Conservation (phyloP, 1,284 basidiomycete genomes). For the Cutaneotrichosporon curvatum region DNA sequence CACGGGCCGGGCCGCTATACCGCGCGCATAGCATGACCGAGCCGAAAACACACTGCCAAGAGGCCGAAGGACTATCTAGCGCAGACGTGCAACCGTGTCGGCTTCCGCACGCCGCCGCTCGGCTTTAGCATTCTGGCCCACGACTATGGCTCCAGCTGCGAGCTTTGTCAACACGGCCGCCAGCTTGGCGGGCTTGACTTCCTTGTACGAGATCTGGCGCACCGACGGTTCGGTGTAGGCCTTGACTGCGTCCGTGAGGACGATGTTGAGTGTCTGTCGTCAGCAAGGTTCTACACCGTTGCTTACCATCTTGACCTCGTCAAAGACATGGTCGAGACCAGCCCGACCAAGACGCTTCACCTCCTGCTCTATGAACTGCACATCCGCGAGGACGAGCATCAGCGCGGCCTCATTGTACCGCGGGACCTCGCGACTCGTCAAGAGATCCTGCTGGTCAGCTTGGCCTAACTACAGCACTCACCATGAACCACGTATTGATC, state of each 20-base stretch:
- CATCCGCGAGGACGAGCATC: constrained; percentile 71
- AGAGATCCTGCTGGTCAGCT: constrained; percentile 27
- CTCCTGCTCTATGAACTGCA: constrained; percentile 76
- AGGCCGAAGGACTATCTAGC: neutral
- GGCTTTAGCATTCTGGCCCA: constrained; percentile 49
- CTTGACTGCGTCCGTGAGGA: constrained; percentile 64
- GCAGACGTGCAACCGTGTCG: constrained; percentile 49
- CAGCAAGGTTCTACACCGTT: neutral
- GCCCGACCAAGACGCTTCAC: constrained; percentile 64
- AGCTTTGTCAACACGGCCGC: constrained; percentile 73
- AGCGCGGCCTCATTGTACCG: constrained; percentile 83
- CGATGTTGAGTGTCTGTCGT: constrained; percentile 52
- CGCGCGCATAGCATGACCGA: neutral
- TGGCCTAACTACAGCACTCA: constrained; percentile 17
- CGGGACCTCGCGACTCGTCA: constrained; percentile 53
- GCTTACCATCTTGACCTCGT: constrained; percentile 71
- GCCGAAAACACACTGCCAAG: neutral
- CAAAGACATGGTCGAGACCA: constrained; percentile 67
- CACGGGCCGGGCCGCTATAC: too few species aligned
- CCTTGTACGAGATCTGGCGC: constrained; percentile 64
- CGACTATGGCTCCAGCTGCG: constrained; percentile 44
- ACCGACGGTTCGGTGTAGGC: constrained; percentile 70
- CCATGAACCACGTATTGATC: constrained; percentile 81
- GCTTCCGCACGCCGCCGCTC: constrained; percentile 67
- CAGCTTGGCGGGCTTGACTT: constrained; percentile 66